Evolutionary conservation across 768 basidiomycete genomes (phyloP), one percentile per base, ranked within the genome.

Genomic region (Tephrocybe sp.): DNA sequence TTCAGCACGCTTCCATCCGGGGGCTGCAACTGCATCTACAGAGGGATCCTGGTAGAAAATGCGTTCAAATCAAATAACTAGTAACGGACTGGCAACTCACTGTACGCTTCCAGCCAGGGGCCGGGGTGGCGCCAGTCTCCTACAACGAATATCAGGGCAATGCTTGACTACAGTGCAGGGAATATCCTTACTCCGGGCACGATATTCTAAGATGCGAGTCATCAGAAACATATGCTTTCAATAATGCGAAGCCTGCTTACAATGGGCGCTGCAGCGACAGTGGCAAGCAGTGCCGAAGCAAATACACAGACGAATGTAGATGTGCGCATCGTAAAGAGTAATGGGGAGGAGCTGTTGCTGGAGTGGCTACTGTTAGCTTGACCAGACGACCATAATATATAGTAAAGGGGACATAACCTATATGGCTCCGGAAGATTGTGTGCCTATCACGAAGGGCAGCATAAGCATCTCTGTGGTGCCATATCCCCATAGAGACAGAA

Each of bases 371-470:
- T 47, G 42, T 54, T 48, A 38, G 33, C 23, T 39, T 53, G 40
- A 48, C 41, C 37, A 12, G 18, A 46, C 30, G 51, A 42, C 17
- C 58, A 50, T 55, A 40, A 58, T 60, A 60, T 60, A 60, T 60
- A 60, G 53, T 40, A 55, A 57, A 53, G 32, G 51, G 53, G 54
- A 52, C 50, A 57, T 50, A 57, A 50, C 50, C 53, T 47, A 53
- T 50, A 54, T 41, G n/a, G 48, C 34, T 50, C 58, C 55, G 55
- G 58, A 51, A 51, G 23, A 49, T 49, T 44, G 50, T 54, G 58
- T 59, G 47, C 58, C 58, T 59, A 54, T 59, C 58, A 54, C 51
- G 58, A 59, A 59, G 51, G 18, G 38, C 37, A 49, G 45, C 50
- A 48, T 51, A 38, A 49, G 36, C 48, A 53, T 54, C 56, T 54